phyloP scores from a whole-genome alignment of 75 land plant species.

The Larix kaempferi region DNA sequence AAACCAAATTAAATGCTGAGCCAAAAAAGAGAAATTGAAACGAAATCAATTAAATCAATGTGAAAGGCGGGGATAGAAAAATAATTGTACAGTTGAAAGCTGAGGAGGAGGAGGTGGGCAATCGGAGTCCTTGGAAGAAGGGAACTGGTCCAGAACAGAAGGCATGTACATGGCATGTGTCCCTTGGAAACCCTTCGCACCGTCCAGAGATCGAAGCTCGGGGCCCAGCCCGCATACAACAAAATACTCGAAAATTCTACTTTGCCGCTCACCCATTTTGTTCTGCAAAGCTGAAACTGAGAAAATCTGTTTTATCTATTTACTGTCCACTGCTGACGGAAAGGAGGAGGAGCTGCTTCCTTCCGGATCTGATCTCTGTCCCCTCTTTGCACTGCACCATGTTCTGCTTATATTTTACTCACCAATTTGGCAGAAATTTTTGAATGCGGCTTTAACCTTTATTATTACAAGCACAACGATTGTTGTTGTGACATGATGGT shows the following conservation, averaged over 20 bases:
- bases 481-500: too few relatives aligned
- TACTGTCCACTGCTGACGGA: too few relatives aligned
- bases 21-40: not conserved
- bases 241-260: conserved; percentile 78
- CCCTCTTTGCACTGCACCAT: too few relatives aligned
- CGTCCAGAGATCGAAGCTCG: conserved; percentile 72
- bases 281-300: not conserved
- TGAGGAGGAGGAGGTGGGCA: conserved; percentile 91
- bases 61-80: not conserved
- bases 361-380: too few relatives aligned
- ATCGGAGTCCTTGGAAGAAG: conserved; percentile 50
- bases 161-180: conserved; percentile 52
- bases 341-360: too few relatives aligned
- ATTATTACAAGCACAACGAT: too few relatives aligned
- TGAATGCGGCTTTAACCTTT: too few relatives aligned
- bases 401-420: too few relatives aligned
- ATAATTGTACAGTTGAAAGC: conserved; percentile 63
- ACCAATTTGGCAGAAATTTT: too few relatives aligned
- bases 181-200: conserved; percentile 74
- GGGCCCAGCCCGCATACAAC: conserved; percentile 96
- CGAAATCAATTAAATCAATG: not conserved
- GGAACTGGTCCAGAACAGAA: conserved; percentile 84
- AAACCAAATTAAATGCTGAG: too few relatives aligned
- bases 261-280: not conserved
- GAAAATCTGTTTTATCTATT: too few relatives aligned